Base-by-base conservation (phyloP, 108 stramenopile species). In the Cyclotella baltica region DNA sequence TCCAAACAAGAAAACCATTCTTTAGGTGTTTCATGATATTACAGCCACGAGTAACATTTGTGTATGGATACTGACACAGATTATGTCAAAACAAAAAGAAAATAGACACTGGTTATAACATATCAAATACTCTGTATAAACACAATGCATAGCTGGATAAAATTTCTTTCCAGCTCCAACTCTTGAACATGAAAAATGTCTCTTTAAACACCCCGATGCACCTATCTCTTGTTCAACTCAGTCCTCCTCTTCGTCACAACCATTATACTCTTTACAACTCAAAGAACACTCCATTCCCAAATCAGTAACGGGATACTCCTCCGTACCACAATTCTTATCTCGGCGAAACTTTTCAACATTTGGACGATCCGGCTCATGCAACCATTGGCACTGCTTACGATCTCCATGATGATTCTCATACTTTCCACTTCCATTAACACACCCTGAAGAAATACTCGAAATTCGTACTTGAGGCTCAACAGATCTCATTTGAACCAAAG, bases 211-310 rank as follows among this genome's bases (percentile, higher is more conserved):
- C n/a, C 52, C n/a, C 52, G 15, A 8, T 20, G n/a, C n/a, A 53
- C 20, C 52, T 53, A 19, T 19, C n/a, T 19, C n/a, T 20, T 4
- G 27, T 4, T 18, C 6, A 58, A 31, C 59, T 33, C 13, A 61
- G 31, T 61, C n/a, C 23, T 40, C 8, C 25, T 46, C 3, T 25
- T 47, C 25, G 23, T 31, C 47, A 43, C 79, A 80, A 25, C 48
- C 72, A 62, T 80, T 80, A 61, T 67, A 80, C 16, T 72, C 72
- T 27, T 62, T 38, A 52, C 79, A 80, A 38, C 63, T 72, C 79
- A 72, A 80, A 0, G 79, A 72, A 38, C 79, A 80, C 56, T 73
- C 40, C 58, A 15, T 62, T 20, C 79, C 79, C 72, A 80, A 62
- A 38, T 67, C 65, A 10, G 72, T 73, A 8, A 73, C 35, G 9